Evolutionary conservation across 2,329 filamentous ascomycete genomes (phyloP), one percentile per base, ranked within the genome.

Genomic region (Neonectria hederae): DNA sequence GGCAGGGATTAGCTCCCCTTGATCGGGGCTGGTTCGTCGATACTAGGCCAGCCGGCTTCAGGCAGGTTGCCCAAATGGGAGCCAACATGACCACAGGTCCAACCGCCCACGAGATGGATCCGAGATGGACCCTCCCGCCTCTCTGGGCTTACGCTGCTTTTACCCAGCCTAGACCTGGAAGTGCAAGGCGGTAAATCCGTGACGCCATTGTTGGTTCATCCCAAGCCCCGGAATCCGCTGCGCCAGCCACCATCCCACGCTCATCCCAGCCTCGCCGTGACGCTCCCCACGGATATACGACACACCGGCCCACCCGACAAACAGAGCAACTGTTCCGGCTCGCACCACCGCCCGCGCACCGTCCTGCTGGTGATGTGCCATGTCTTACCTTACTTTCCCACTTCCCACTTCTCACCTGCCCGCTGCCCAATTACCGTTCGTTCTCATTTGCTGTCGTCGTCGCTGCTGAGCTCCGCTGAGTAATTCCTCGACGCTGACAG

Each of bases 401-500:
- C 40, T 40, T 42, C 54, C 54, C 54, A 53, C 60, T 26, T 49
- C 26, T 35, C 24, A 48, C 35, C 35, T 60, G 43, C 69, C 54
- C 56, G 43, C 61, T 55, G 52, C 63, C 59, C 58, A 45, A 65
- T 57, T 57, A 46, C 53, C 63, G 55, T 58, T 60, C 61, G 46
- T 52, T 69, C 55, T 63, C 55, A 56, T 65, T 65, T 70, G 71
- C 63, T 72, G 67, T 61, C 58, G 40, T 64, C 60, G 58, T 53
- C 45, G 35, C 46, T 60, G 66, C 68, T 69, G 53, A 66, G 49
- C 59, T 32, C 51, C 66, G 76, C 76, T 78, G 76, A 78, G 75
- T 78, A 78, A 78, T 78, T 75, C 54, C 72, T 71, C 54, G 48
- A 70, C 71, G 74, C 72, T 78, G 69, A 78, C 71, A 78, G 77